Conservation (phyloP, 441 rosid species). For the Mallotus japonicus region DNA sequence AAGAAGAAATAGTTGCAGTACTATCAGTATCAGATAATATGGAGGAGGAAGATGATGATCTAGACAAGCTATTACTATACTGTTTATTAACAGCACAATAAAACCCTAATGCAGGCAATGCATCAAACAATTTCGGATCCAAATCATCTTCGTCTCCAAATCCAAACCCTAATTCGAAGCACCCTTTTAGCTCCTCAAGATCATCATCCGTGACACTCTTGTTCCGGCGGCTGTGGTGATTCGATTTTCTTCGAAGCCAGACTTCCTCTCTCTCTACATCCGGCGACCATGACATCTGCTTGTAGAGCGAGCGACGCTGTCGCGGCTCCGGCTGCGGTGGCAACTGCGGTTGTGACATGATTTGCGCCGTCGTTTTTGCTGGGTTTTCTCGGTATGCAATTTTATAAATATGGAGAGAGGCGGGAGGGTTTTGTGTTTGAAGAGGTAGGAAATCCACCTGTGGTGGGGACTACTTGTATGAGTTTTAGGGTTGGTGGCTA, state of each 20-base stretch:
- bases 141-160: slow-evolving; percentile 55
- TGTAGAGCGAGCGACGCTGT: slow-evolving; percentile 38
- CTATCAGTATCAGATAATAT: slow-evolving; percentile 37
- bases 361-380: not conserved
- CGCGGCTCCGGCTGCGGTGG: slow-evolving; percentile 13
- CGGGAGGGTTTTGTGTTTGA: not conserved
- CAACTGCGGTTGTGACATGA: slow-evolving; percentile 8
- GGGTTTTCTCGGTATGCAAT: not conserved
- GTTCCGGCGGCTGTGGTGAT: slow-evolving; percentile 17
- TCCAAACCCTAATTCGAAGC: slow-evolving; percentile 81
- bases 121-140: slow-evolving; percentile 60
- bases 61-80: slow-evolving; percentile 41
- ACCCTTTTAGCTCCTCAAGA: slow-evolving; percentile 69
- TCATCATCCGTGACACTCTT: slow-evolving; percentile 74
- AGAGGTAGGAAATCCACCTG: not conserved
- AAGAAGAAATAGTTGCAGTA: not conserved
- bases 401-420: not conserved
- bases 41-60: slow-evolving; percentile 57
- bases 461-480: not conserved
- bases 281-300: slow-evolving; percentile 67
- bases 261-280: slow-evolving; percentile 54
- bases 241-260: slow-evolving; percentile 56
- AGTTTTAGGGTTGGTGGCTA: not conserved
- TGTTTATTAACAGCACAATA: slow-evolving; percentile 69
- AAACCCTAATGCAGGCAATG: slow-evolving; percentile 66